These are phyloP conservation scores for Monosporascus sp. DNA, from an alignment of 2,329 filamentous ascomycete species.

Conservation along the genomic window DNA sequence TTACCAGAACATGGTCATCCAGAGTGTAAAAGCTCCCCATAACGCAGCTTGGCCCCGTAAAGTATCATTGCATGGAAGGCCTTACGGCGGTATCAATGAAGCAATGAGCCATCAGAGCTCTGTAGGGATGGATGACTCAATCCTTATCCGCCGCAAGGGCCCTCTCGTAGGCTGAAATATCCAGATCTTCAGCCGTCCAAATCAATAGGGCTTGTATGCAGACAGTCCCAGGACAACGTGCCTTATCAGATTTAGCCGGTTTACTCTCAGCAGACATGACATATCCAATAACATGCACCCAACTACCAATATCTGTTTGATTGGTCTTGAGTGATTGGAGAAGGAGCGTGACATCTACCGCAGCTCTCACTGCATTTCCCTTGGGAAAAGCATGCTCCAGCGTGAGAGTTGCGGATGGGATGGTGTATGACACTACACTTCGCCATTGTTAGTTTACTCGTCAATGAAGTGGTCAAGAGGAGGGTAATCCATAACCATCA, in stretches of 20 bases:
- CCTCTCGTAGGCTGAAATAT: constrained; percentile 65
- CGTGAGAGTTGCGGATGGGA: constrained; percentile 53
- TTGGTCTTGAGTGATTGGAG: constrained; percentile 59
- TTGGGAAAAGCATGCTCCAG: constrained; percentile 63
- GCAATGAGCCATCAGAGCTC: too few species aligned
- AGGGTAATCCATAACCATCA: background rate
- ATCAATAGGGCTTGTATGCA: constrained; percentile 69
- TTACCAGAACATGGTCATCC: too few species aligned
- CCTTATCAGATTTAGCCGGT: constrained; percentile 4
- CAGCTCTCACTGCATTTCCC: constrained; percentile 39
- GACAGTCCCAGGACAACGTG: constrained; percentile 18
- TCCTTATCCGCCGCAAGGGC: constrained; percentile 36
- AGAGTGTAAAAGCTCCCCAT: background rate
- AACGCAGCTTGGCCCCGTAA: background rate
- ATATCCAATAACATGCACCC: constrained; percentile 87
- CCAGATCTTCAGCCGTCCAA: constrained; percentile 70
- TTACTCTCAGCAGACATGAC: constrained; percentile 35
- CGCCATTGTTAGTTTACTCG: constrained; percentile 16
- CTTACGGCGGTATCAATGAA: too few species aligned
- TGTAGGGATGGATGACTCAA: constrained; percentile 4
- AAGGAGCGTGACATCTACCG: constrained; percentile 67
- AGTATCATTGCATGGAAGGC: too few species aligned
- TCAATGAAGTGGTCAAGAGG: constrained; percentile 7
- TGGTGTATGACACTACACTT: constrained; percentile 48
- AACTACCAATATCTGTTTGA: constrained; percentile 67